A percentile compares a stretch with the other conserved stretches of the same genome.
phyloP scores from a whole-genome alignment of 176 grass and related monocot genomes.

The Musa itinerans region DNA sequence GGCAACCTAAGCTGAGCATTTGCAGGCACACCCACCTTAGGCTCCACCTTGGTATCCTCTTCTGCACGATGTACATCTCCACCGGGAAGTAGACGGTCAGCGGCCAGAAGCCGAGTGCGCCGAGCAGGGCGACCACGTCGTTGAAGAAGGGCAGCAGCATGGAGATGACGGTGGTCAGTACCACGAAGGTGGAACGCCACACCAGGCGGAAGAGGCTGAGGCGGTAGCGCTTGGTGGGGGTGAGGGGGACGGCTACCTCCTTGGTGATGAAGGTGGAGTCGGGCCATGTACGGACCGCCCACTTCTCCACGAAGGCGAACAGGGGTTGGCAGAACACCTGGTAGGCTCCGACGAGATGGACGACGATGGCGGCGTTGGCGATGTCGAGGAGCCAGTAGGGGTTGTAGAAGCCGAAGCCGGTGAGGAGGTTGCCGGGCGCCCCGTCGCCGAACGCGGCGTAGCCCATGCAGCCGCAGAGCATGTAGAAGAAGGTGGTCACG shows the following conservation, averaged over 20 bases:
- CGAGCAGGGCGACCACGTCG: slow-evolving; percentile 8
- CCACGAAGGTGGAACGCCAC: neutral
- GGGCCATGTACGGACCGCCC: neutral
- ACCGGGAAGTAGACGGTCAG: slow-evolving; percentile 12
- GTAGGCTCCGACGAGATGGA: slow-evolving; percentile 12
- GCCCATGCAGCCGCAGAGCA: neutral
- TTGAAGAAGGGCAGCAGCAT: slow-evolving; percentile 23
- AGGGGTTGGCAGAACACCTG: slow-evolving; percentile 9
- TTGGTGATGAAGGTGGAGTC: neutral
- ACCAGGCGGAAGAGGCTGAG: slow-evolving; percentile 1
- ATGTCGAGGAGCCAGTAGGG: slow-evolving; percentile 15
- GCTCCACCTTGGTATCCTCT: neutral
- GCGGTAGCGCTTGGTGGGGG: neutral
- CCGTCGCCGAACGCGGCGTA: slow-evolving; percentile 11
- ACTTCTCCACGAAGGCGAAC: slow-evolving; percentile 3
- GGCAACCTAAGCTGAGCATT: neutral
- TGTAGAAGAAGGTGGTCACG: slow-evolving; percentile 7
- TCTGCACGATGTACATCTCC: slow-evolving; percentile 12
- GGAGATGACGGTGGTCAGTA: neutral
- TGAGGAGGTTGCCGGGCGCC: slow-evolving; percentile 4
- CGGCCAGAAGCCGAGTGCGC: slow-evolving; percentile 16
- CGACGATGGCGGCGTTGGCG: slow-evolving; percentile 2
- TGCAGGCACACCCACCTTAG: neutral
- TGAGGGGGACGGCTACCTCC: neutral
- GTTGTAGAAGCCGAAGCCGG: slow-evolving; percentile 10